Base-by-base conservation (phyloP, 495 filamentous ascomycete genomes). In the Jackrogersella multiformis region DNA sequence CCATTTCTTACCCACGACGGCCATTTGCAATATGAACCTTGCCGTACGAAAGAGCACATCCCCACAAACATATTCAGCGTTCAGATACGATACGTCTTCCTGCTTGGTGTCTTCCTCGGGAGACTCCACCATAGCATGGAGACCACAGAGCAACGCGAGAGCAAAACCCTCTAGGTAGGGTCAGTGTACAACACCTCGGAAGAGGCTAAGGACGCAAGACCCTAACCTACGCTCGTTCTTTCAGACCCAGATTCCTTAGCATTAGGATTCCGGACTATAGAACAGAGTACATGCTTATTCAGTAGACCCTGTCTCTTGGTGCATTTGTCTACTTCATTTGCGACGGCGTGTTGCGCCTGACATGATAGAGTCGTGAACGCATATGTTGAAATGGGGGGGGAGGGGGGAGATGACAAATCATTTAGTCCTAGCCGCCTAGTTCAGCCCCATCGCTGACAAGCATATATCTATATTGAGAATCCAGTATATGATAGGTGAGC, bases 261-360 rank as follows among this genome's bases (percentile, higher is more conserved):
- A 78, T 81, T 81, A 79, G 81, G 79, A 71, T 66, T 70, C 69
- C 76, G 80, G 81, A 84, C 80, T 84, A 84, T 79, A 81, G 75
- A 80, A 80, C 79, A 77, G 80, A 83, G 80, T 78, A 84, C 79
- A 84, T 81, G 54, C 74, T 12, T 21, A 18, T 30, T 13, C 32
- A 13, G 32, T 13, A 20, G 23, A n/a, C n/a, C n/a, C n/a, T n/a
- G n/a, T n/a, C n/a, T n/a, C n/a, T n/a, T n/a, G n/a, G n/a, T n/a
- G n/a, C n/a, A n/a, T n/a, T n/a, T n/a, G n/a, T n/a, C n/a, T n/a
- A n/a, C n/a, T n/a, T n/a, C n/a, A n/a, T n/a, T n/a, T n/a, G n/a
- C n/a, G n/a, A n/a, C n/a, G n/a, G n/a, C n/a, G n/a, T n/a, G n/a
- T n/a, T n/a, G n/a, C n/a, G n/a, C n/a, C n/a, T n/a, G n/a, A n/a